Base-by-base conservation (phyloP, 805 yeast genomes). In the Metschnikowia corniflorae region DNA sequence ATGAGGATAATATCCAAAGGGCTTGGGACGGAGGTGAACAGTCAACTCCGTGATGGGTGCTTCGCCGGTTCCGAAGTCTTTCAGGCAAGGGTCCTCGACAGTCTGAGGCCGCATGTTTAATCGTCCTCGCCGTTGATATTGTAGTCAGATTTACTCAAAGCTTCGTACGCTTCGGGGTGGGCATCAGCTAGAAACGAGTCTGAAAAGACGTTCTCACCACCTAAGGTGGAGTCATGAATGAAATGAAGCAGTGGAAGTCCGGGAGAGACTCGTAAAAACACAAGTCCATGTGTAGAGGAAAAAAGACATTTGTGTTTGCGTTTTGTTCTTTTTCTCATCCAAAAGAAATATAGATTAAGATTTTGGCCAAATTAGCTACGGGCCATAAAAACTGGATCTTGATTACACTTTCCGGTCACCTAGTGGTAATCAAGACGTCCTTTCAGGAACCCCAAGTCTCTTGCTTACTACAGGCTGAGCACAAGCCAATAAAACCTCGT, bases 11-110 rank as follows among this genome's bases (percentile, higher is more conserved):
- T n/a, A 82, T 86, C 39, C 78, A 75, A 1, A 91, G 91, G 0
- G 84, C 91, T 53, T 84, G 94, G 63, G 82, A 83, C 8, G 89
- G 91, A 2, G 94, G 93, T 0, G 91, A 78, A 56, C 83, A 84
- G 53, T 81, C 82, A 14, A 82, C 74, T 35, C 79, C 47, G 71
- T 72, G 44, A 82, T 73, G 24, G 50, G 39, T 1, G 57, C 54
- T 6, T 40, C 54, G 5, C 61, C 56, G 13, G 52, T 37, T 12
- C 54, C 53, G 14, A 65, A 64, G 40, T 73, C 74, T 20, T 36
- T 35, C 13, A 44, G 10, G 29, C 30, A 42, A 2, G 46, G 46
- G 19, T 47, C 51, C 47, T 80, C 84, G 20, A 77, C 82, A 12
- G 85, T 68, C 38, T 81, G 58, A 3, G 85, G 86, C 25, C 86